Conservation (phyloP, 1,284 basidiomycete genomes). For the Leccinum huronense region DNA sequence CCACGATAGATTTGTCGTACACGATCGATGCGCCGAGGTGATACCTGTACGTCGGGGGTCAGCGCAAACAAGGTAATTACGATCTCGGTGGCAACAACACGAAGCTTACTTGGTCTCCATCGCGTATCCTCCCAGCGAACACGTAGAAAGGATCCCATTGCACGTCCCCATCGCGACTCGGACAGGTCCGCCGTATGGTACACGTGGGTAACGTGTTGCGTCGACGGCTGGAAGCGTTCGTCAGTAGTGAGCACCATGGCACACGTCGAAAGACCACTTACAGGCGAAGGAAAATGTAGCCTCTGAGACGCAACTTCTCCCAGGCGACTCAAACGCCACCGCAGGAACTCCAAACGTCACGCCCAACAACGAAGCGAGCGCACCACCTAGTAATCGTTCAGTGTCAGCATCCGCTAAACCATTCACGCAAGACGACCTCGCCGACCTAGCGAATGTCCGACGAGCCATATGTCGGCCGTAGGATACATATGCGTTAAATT, state of each 20-base stretch:
- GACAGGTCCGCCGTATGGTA: constrained; percentile 84
- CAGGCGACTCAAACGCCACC: constrained; percentile 89
- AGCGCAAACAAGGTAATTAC: not conserved
- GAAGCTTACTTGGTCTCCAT: constrained; percentile 64
- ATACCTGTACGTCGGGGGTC: constrained; percentile 56
- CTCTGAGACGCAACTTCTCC: constrained; percentile 81
- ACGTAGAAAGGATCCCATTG: constrained; percentile 72
- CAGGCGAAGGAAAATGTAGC: constrained; percentile 85
- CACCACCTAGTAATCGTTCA: constrained; percentile 55
- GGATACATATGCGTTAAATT: constrained; percentile 95
- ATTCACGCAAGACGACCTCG: constrained; percentile 12
- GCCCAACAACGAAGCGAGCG: constrained; percentile 83
- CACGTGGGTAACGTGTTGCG: constrained; percentile 75
- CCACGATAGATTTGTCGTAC: constrained; percentile 91
- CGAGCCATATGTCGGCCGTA: constrained; percentile 88
- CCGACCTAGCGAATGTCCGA: constrained; percentile 71
- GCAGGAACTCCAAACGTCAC: constrained; percentile 91
- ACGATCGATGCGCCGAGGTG: constrained; percentile 83
- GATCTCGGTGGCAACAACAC: not conserved
- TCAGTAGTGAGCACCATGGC: constrained; percentile 9
- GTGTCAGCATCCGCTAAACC: constrained; percentile 2
- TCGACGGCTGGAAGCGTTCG: constrained; percentile 51
- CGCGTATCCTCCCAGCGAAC: constrained; percentile 73
- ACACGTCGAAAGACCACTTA: constrained; percentile 36
- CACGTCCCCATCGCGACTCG: constrained; percentile 71